phyloP scores from a whole-genome alignment of 2,329 filamentous ascomycete genomes.

The Apiospora hydei region DNA sequence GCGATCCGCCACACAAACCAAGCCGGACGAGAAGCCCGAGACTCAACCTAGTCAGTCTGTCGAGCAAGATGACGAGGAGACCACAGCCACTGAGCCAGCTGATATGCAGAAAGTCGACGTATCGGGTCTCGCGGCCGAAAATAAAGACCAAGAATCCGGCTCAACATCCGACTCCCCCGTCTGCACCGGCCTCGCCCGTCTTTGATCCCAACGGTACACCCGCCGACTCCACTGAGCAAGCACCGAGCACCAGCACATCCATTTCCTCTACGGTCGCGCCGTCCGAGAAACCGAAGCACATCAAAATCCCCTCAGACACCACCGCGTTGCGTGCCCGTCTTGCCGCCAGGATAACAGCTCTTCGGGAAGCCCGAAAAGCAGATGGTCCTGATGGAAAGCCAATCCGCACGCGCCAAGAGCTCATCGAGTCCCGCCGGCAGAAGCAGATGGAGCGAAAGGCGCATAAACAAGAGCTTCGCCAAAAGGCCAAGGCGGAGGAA shows the following conservation, averaged over 20 bases:
- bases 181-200: constrained; percentile 64
- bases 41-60: constrained; percentile 21
- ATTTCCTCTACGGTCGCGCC: constrained; percentile 70
- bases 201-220: constrained; percentile 62
- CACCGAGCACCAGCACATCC: constrained; percentile 70
- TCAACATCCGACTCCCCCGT: constrained; percentile 47
- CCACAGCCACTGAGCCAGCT: constrained; percentile 41
- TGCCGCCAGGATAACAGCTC: constrained; percentile 81
- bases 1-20: constrained; percentile 32
- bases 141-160: constrained; percentile 39
- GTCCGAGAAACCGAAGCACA: constrained; percentile 68
- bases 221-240: constrained; percentile 50
- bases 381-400: constrained; percentile 83
- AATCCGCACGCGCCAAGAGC: constrained; percentile 85
- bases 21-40: constrained; percentile 28
- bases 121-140: constrained; percentile 54
- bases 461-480: constrained; percentile 85
- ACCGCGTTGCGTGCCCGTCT: constrained; percentile 80
- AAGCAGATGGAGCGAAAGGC: constrained; percentile 88
- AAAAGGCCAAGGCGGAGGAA: constrained; percentile 81
- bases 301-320: constrained; percentile 73
- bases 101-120: constrained; percentile 57
- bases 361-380: constrained; percentile 86
- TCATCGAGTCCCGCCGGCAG: constrained; percentile 86
- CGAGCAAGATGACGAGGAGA: constrained; percentile 26